Conservation (phyloP, 768 basidiomycete genomes). For the Boletus patriciae region DNA sequence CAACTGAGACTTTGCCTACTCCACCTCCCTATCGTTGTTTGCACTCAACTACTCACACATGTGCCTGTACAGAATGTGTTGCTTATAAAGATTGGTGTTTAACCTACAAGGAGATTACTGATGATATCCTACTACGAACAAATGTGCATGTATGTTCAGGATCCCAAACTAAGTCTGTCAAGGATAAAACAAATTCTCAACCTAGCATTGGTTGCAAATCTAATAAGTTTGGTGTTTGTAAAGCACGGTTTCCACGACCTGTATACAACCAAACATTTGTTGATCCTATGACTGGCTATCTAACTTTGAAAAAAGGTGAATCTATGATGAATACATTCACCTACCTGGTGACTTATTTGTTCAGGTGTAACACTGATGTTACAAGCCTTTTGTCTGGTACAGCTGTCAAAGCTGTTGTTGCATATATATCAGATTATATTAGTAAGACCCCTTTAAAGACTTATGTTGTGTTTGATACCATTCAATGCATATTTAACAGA, state of each 20-base stretch:
- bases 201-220: background rate
- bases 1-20: background rate
- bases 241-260: background rate
- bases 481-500: background rate
- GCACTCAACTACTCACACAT: background rate
- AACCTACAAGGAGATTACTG: background rate
- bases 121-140: background rate
- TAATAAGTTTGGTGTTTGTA: background rate
- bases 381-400: background rate
- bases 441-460: background rate
- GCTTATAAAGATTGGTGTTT: background rate
- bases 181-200: background rate
- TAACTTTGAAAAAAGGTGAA: background rate
- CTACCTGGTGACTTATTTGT: background rate
- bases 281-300: background rate
- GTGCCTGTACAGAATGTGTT: background rate
- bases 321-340: background rate
- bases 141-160: background rate
- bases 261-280: background rate
- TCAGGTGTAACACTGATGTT: background rate
- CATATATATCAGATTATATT: background rate
- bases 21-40: background rate
- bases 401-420: background rate
- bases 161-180: background rate
- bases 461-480: background rate